Evolutionary conservation across 1,284 basidiomycete genomes (phyloP).

Genomic region (Laetiporus sulphureus): DNA sequence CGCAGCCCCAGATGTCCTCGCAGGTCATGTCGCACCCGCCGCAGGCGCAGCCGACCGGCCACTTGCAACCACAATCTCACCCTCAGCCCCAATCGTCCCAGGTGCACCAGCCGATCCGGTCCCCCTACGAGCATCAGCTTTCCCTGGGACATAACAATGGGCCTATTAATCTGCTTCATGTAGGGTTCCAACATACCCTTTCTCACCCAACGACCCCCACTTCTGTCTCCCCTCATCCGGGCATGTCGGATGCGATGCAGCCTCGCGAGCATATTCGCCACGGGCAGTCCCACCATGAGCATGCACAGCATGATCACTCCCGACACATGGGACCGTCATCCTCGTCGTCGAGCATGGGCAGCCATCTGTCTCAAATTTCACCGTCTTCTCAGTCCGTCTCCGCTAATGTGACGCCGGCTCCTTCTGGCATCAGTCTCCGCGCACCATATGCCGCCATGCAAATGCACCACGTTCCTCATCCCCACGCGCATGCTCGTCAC

Average conservation of each 20-base stretch:
- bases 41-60: slow-evolving; percentile 11
- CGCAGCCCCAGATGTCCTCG: slow-evolving; percentile 1
- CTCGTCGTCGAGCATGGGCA: slow-evolving; percentile 2
- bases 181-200: slow-evolving; percentile 24
- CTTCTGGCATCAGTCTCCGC: slow-evolving; percentile 34
- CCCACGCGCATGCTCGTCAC: slow-evolving; percentile 66
- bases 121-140: slow-evolving; percentile 16
- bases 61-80: slow-evolving; percentile 14
- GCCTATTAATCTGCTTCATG: slow-evolving; percentile 22
- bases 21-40: slow-evolving; percentile 11
- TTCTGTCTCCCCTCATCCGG: slow-evolving; percentile 18
- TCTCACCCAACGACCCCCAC: slow-evolving; percentile 22
- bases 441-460: slow-evolving; percentile 43
- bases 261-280: slow-evolving; percentile 16
- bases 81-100: slow-evolving; percentile 13
- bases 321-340: slow-evolving; percentile 5
- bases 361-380: slow-evolving; percentile 8
- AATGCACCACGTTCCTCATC: slow-evolving; percentile 74
- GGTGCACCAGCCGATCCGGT: slow-evolving; percentile 15
- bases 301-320: slow-evolving; percentile 8
- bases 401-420: slow-evolving; percentile 8
- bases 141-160: slow-evolving; percentile 17
- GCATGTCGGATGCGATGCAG: slow-evolving; percentile 17
- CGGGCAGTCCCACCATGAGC: slow-evolving; percentile 3
- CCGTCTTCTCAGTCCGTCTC: slow-evolving; percentile 9